phyloP scores from a whole-genome alignment of 306 rosid genomes.

The Carpinus viminea region DNA sequence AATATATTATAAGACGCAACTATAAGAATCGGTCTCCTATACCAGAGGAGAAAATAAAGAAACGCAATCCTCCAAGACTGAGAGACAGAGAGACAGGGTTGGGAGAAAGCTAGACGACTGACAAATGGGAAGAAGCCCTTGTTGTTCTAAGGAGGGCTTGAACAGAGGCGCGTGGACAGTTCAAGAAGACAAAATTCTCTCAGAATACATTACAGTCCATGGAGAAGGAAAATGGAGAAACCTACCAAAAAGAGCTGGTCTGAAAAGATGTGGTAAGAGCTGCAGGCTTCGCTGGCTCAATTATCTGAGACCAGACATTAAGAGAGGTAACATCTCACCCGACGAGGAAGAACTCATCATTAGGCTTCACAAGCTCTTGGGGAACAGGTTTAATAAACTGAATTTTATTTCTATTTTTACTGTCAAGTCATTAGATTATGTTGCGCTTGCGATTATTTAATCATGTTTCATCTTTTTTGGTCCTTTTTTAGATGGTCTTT shows the following conservation, averaged over 20 bases:
- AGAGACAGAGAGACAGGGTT: not conserved
- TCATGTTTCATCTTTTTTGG: not conserved
- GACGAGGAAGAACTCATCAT: conserved; percentile 13
- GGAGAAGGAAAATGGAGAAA: conserved; percentile 16
- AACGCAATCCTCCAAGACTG: not conserved
- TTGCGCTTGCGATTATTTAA: no score
- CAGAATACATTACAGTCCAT: not conserved
- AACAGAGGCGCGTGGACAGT: conserved; percentile 10
- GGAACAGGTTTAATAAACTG: not conserved
- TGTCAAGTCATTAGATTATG: no score
- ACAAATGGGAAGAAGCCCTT: conserved; percentile 8
- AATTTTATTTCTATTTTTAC: no score
- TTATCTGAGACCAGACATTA: conserved; percentile 12
- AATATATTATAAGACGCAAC: no score
- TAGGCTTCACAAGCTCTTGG: conserved; percentile 14
- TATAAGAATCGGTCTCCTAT: no score
- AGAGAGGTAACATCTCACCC: conserved; percentile 14
- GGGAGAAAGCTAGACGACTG: not conserved
- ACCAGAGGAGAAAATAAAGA: not conserved
- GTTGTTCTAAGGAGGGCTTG: conserved; percentile 5
- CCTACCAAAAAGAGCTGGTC: conserved; percentile 4
- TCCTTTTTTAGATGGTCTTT: not conserved
- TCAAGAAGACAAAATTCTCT: conserved; percentile 7
- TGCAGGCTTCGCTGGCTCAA: conserved; percentile 17
- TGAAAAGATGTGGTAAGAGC: conserved; percentile 19